Conservation (phyloP, 208 protist species). For the Vickermania spadyakhi region DNA sequence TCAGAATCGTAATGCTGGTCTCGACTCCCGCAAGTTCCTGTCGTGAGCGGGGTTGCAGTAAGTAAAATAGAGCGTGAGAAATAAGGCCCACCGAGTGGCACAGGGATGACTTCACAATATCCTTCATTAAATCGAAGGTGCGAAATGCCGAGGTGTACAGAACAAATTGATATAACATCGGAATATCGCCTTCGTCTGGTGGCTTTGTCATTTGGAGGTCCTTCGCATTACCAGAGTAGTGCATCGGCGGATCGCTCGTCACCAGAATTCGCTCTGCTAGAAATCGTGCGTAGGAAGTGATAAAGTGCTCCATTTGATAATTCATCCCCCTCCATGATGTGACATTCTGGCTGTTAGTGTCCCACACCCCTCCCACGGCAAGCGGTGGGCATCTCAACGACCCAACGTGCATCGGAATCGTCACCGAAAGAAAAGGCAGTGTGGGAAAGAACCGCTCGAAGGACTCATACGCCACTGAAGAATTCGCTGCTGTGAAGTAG, state of each 20-base stretch:
- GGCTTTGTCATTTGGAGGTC: too few species aligned
- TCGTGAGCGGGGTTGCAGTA: background rate
- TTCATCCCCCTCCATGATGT: background rate
- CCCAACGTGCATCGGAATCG: background rate
- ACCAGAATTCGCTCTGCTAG: background rate
- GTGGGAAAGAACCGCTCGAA: background rate
- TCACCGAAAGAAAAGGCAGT: background rate
- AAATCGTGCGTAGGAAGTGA: background rate
- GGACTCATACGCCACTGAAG: background rate
- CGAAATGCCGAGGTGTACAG: background rate
- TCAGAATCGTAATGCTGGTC: background rate
- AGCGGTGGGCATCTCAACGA: background rate
- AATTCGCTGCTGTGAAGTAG: background rate
- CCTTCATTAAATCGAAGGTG: background rate
- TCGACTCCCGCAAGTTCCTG: background rate
- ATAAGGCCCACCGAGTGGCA: background rate
- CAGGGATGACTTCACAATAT: background rate
- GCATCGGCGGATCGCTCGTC: too few species aligned
- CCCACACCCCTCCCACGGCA: background rate
- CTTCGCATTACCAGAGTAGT: too few species aligned
- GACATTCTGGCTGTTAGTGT: background rate
- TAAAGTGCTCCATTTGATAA: background rate
- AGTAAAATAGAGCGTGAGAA: conserved; percentile 11
- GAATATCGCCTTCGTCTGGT: too few species aligned
- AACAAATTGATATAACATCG: background rate